phyloP scores from a whole-genome alignment of 441 rosid species.

The Euphorbia schlechtendalii region DNA sequence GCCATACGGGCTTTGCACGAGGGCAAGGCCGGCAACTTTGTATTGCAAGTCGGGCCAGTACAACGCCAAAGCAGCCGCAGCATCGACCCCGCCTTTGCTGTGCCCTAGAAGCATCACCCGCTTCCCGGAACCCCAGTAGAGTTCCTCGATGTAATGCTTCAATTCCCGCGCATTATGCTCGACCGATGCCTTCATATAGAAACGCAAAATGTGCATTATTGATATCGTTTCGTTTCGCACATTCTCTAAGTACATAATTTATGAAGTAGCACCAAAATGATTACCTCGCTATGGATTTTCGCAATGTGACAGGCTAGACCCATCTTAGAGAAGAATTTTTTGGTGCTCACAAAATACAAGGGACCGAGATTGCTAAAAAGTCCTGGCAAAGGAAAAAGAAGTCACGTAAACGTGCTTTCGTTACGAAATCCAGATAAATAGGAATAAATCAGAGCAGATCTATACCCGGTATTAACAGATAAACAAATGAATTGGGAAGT shows the following conservation, averaged over 20 bases:
- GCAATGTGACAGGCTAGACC: constrained; percentile 65
- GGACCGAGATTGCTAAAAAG: constrained; percentile 72
- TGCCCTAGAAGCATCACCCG: constrained; percentile 64
- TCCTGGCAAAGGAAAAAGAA: constrained; percentile 31
- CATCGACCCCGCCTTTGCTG: constrained; percentile 76
- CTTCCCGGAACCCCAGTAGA: constrained; percentile 72
- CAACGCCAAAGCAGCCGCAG: constrained; percentile 59
- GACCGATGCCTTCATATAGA: constrained; percentile 44
- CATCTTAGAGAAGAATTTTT: constrained; percentile 58
- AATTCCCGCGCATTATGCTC: constrained; percentile 67
- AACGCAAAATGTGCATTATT: constrained; percentile 10
- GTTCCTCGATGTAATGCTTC: constrained; percentile 66
- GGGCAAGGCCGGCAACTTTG: constrained; percentile 66
- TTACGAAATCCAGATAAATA: neutral
- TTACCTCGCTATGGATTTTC: constrained; percentile 69
- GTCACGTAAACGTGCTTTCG: constrained; percentile 1
- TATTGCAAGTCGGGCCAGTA: constrained; percentile 45
- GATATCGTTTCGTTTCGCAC: neutral
- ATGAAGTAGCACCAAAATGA: constrained; percentile 6
- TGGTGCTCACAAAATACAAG: constrained; percentile 57
- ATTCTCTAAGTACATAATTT: neutral
- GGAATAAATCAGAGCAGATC: constrained; percentile 3
- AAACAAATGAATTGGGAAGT: constrained; percentile 48
- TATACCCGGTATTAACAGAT: constrained; percentile 61
- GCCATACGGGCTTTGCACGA: constrained; percentile 67